Evolutionary conservation across 306 rosid genomes (phyloP).

Genomic region (Dryas octopetala): DNA sequence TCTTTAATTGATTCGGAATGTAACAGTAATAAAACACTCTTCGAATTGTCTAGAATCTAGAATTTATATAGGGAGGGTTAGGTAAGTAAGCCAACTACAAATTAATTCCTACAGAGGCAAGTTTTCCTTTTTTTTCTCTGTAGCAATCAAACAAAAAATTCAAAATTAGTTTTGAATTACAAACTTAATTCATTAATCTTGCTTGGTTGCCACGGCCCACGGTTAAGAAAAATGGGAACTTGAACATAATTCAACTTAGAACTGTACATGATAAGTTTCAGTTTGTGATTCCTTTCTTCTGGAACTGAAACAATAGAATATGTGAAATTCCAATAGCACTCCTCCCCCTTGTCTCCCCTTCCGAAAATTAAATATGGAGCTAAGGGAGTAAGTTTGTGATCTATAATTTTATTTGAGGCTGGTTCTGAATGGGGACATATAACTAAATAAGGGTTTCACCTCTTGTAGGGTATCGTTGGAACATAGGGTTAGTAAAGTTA

Average conservation of each 20-base stretch:
- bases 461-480: slow-evolving; percentile 1
- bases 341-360: too few relatives aligned
- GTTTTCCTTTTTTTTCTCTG: too few relatives aligned
- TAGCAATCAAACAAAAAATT: too few relatives aligned
- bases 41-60: too few relatives aligned
- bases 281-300: background rate
- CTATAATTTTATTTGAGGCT: background rate
- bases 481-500: slow-evolving; percentile 1
- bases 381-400: background rate
- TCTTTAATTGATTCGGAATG: too few relatives aligned
- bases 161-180: too few relatives aligned
- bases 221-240: background rate
- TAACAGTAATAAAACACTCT: too few relatives aligned
- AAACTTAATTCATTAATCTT: background rate
- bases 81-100: background rate
- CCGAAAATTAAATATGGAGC: background rate
- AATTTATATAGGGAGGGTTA: background rate
- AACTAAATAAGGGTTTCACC: background rate
- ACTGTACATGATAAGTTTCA: background rate
- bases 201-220: background rate
- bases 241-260: background rate
- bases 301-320: too few relatives aligned
- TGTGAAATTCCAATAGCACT: too few relatives aligned
- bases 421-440: background rate
- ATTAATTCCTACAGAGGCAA: background rate